These are phyloP conservation scores for Dacryopinax spathularia DNA, from an alignment of 768 basidiomycete genomes.

Conservation along the genomic window DNA sequence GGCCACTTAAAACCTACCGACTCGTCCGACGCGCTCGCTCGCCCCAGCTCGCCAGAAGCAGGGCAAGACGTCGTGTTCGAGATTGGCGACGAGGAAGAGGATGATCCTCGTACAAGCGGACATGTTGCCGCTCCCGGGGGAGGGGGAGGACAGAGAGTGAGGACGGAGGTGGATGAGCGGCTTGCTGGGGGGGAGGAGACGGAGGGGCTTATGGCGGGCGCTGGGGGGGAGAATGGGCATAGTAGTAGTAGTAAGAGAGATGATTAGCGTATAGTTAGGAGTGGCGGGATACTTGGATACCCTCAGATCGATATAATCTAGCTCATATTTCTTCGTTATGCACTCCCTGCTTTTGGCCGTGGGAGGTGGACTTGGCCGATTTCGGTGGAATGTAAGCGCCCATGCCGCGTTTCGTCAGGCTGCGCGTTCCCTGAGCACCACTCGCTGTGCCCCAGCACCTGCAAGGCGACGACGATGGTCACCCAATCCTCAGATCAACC, in stretches of 20 bases:
- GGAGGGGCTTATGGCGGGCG: background rate
- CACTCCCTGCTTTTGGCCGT: too few species aligned
- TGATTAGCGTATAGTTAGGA: too few species aligned
- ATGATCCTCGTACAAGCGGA: conserved; percentile 22
- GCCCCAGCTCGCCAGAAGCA: conserved; percentile 23
- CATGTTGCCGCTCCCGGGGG: background rate
- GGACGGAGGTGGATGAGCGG: background rate
- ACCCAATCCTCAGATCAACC: background rate
- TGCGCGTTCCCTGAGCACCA: too few species aligned
- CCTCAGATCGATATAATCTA: too few species aligned
- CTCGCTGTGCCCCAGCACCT: too few species aligned
- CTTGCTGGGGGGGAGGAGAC: background rate
- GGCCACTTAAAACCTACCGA: conserved; percentile 19
- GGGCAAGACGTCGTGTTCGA: conserved; percentile 76
- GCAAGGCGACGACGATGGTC: too few species aligned
- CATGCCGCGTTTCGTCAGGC: too few species aligned
- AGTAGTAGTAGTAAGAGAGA: background rate
- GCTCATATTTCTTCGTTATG: too few species aligned
- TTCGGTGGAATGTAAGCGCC: too few species aligned
- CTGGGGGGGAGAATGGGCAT: background rate
- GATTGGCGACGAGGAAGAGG: conserved; percentile 70
- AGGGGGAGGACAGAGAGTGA: background rate
- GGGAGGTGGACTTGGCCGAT: too few species aligned
- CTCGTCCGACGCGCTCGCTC: background rate
- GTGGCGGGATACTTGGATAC: too few species aligned